These are phyloP conservation scores for Fagus crenata DNA, from an alignment of 306 rosid species.

Conservation along the genomic window DNA sequence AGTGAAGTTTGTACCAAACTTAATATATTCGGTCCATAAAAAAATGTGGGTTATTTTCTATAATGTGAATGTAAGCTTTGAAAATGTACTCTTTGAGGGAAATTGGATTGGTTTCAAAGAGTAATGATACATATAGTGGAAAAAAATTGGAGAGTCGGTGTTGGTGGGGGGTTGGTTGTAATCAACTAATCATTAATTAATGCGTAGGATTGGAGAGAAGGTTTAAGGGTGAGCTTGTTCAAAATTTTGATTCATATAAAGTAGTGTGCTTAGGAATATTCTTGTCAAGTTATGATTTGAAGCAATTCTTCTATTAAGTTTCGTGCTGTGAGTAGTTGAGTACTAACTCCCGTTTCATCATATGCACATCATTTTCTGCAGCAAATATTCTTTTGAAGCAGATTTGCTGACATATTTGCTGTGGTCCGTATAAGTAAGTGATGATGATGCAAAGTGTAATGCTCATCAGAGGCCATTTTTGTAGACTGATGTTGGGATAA, in stretches of 20 bases:
- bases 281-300: constrained; percentile 30
- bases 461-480: too few species aligned
- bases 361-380: constrained; percentile 15
- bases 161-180: constrained; percentile 35
- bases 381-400: not conserved
- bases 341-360: constrained; percentile 27
- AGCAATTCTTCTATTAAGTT: constrained; percentile 16
- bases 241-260: constrained; percentile 37
- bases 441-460: too few species aligned
- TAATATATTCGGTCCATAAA: too few species aligned
- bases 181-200: constrained; percentile 37
- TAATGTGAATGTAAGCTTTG: not conserved
- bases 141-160: constrained; percentile 4
- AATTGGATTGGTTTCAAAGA: constrained; percentile 22
- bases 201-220: constrained; percentile 44
- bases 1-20: too few species aligned
- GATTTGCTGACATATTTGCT: not conserved
- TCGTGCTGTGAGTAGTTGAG: constrained; percentile 11
- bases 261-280: constrained; percentile 27
- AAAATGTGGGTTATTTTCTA: not conserved
- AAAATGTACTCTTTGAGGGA: constrained; percentile 3
- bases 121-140: constrained; percentile 20
- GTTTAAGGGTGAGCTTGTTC: constrained; percentile 28
- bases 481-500: too few species aligned
- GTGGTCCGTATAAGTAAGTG: not conserved